A percentile compares a stretch with the other conserved stretches of the same genome.
Conservation (phyloP, 371 early-diverging fungal genomes). For the Coemansia sp. region DNA sequence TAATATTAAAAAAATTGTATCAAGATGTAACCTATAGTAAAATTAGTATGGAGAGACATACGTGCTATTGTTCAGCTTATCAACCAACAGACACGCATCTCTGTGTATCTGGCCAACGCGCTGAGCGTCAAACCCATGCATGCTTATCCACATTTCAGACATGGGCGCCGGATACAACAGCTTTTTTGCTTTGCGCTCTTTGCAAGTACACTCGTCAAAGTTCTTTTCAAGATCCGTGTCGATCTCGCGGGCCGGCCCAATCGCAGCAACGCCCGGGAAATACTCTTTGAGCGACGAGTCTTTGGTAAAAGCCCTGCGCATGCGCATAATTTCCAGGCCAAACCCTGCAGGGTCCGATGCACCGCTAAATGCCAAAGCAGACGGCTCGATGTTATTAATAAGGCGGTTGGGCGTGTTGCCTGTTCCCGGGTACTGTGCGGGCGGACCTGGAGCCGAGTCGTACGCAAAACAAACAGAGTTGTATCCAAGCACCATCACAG, state of each 20-base stretch:
- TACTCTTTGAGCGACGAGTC: conserved; percentile 11
- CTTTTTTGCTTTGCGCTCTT: neutral
- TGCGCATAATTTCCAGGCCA: conserved; percentile 28
- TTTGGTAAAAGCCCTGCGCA: conserved; percentile 21
- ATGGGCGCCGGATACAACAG: conserved; percentile 44
- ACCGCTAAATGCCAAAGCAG: conserved; percentile 23
- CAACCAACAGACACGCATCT: conserved; percentile 38
- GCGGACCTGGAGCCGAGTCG: conserved; percentile 36
- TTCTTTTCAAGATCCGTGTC: neutral
- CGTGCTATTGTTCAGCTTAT: conserved; percentile 49
- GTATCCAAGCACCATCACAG: conserved; percentile 50
- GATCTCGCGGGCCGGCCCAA: conserved; percentile 4
- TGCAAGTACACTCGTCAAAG: neutral
- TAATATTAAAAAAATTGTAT: neutral
- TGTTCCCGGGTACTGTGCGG: conserved; percentile 25
- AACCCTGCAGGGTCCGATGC: conserved; percentile 26
- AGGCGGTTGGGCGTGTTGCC: neutral
- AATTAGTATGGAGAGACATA: conserved; percentile 48
- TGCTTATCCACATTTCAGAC: conserved; percentile 33
- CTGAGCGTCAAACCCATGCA: conserved; percentile 47
- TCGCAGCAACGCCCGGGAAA: conserved; percentile 22
- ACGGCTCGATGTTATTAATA: neutral
- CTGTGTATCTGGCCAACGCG: conserved; percentile 30
- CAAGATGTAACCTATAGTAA: neutral
- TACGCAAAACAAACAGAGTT: conserved; percentile 48